A percentile compares a stretch with the other conserved stretches of the same genome.
Evolutionary conservation across 2,329 filamentous ascomycete species (phyloP).

Genomic region (Colletotrichum costaricense): DNA sequence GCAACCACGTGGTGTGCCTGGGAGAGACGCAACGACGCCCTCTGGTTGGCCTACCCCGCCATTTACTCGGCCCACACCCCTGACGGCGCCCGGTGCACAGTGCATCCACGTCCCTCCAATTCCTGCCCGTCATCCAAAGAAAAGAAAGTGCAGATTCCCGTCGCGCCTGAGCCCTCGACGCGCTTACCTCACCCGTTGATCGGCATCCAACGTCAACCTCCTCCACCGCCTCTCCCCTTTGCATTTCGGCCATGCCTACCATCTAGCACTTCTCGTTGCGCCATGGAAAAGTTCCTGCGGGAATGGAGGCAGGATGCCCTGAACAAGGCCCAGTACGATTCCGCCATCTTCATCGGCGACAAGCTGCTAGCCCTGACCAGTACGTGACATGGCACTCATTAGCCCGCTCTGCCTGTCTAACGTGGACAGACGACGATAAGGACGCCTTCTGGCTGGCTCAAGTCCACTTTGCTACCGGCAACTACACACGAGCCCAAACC

Average conservation of each 20-base stretch:
- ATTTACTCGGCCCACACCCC: constrained; percentile 36
- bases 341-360: constrained; percentile 96
- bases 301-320: constrained; percentile 96
- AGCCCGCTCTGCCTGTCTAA: neutral
- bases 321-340: constrained; percentile 95
- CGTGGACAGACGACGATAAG: constrained; percentile 80
- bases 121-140: constrained; percentile 32
- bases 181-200: constrained; percentile 34
- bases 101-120: constrained; percentile 32
- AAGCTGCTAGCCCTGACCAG: constrained; percentile 95
- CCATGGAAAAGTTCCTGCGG: constrained; percentile 92
- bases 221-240: neutral
- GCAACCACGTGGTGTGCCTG: constrained; percentile 31
- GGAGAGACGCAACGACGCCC: constrained; percentile 1
- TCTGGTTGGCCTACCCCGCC: constrained; percentile 35
- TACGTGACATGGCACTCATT: constrained; percentile 55
- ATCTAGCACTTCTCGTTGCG: constrained; percentile 14
- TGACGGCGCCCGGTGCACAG: constrained; percentile 25
- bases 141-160: constrained; percentile 28
- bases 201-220: constrained; percentile 24
- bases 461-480: constrained; percentile 94
- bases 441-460: constrained; percentile 99
- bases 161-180: constrained; percentile 8
- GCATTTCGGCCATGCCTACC: constrained; percentile 13
- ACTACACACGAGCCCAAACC: constrained; percentile 91